Evolutionary conservation across 2,329 filamentous ascomycete genomes (phyloP).

Genomic region (Nemania sp.): DNA sequence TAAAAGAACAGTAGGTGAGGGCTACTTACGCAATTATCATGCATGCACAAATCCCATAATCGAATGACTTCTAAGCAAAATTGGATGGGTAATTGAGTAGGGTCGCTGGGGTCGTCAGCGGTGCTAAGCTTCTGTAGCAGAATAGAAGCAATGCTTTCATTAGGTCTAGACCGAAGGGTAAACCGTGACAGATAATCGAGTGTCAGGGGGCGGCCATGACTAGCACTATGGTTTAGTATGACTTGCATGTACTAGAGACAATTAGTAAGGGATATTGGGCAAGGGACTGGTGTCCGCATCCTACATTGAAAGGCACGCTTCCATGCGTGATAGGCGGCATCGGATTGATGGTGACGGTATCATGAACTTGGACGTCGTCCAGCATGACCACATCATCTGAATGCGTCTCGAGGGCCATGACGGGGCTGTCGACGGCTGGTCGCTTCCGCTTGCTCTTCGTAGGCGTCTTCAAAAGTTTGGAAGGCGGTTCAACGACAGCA

Average conservation of each 20-base stretch:
- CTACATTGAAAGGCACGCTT: slow-evolving; percentile 59
- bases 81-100: slow-evolving; percentile 69
- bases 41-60: slow-evolving; percentile 75
- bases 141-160: slow-evolving; percentile 72
- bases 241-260: slow-evolving; percentile 67
- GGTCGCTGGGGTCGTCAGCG: slow-evolving; percentile 63
- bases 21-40: slow-evolving; percentile 62
- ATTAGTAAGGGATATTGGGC: slow-evolving; percentile 42
- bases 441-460: slow-evolving; percentile 79
- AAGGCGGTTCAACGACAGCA: slow-evolving; percentile 58
- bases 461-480: slow-evolving; percentile 61
- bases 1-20: background rate
- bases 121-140: slow-evolving; percentile 75
- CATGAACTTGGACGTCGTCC: slow-evolving; percentile 46
- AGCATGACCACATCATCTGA: slow-evolving; percentile 56
- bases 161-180: slow-evolving; percentile 72
- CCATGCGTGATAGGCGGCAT: slow-evolving; percentile 31
- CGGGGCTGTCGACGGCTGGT: slow-evolving; percentile 72
- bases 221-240: slow-evolving; percentile 71
- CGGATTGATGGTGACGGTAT: slow-evolving; percentile 27
- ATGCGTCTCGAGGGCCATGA: slow-evolving; percentile 68
- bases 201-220: slow-evolving; percentile 68
- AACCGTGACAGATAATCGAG: slow-evolving; percentile 76
- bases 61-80: slow-evolving; percentile 73
- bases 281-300: slow-evolving; percentile 30